Base-by-base conservation (phyloP, 1,284 basidiomycete genomes). In the Sporisorium graminicola region DNA sequence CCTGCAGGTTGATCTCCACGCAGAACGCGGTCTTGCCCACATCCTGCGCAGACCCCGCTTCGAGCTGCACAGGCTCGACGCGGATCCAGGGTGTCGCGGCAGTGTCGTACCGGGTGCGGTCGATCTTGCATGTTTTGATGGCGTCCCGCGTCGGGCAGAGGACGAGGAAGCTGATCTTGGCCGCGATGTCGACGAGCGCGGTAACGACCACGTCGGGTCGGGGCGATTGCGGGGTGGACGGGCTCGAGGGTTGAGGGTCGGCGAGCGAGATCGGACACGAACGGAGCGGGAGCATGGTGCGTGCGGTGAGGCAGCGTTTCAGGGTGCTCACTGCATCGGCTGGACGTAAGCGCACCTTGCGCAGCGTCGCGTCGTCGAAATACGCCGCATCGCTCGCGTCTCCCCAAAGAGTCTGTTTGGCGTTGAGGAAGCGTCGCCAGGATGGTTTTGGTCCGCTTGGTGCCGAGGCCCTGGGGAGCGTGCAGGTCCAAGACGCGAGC, bases 401-500 rank as follows among this genome's bases (percentile, higher is more conserved):
- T 50, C 29, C n/a, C n/a, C n/a, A n/a, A n/a, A n/a, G 43, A 14
- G 56, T 26, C 20, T 40, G 59, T 35, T 40, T 53, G 35, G 13
- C 44, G 29, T 57, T 42, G 16, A 61, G 49, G 14, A 51, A 55
- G 0, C 53, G 50, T 27, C 65, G 27, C 68, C 68, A 65, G 5
- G 63, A 65, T 12, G 43, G 35, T 33, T 24, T 55, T 3, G 18
- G 31, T 8, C 29, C 44, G 26, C 31, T 31, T 18, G 46, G 33
- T 12, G n/a, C 10, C 14, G 22, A 6, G 1, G 57, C 20, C 1
- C 22, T 18, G 2, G 61, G 57, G 12, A 70, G 33, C 8, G 50
- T 47, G 18, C 53, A 70, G 2, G 67, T 60, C 67, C 67, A 70
- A 1, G 67, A 70, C 10, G 67, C 67, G 12, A 70, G 43, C n/a